These are phyloP conservation scores for Canavalia gladiata DNA, from an alignment of 306 rosid species.

Conservation along the genomic window DNA sequence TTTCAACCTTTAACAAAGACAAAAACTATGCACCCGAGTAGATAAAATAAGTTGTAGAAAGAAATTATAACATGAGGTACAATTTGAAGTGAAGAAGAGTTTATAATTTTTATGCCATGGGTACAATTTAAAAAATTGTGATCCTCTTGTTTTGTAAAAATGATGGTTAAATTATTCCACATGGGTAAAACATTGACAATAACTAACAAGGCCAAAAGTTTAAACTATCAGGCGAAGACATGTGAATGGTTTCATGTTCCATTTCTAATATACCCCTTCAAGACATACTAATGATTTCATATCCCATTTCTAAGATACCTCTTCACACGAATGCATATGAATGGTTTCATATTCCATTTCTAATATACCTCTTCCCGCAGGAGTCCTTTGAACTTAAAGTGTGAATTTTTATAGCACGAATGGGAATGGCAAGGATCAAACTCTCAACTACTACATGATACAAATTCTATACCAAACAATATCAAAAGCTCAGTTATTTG, in stretches of 20 bases:
- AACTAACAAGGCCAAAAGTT: not conserved
- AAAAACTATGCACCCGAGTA: not conserved
- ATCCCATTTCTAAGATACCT: not conserved
- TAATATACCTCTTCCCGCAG: not conserved
- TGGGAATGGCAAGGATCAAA: not conserved
- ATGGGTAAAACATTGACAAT: not conserved
- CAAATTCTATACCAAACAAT: not conserved
- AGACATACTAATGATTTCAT: not conserved
- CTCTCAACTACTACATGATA: not conserved
- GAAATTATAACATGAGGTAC: slow-evolving; percentile 19
- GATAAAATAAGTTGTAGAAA: slow-evolving; percentile 28
- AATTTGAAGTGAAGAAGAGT: not conserved
- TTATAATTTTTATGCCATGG: not conserved
- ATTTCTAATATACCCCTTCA: no score
- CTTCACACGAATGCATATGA: not conserved
- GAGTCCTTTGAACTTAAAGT: not conserved
- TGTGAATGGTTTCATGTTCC: not conserved
- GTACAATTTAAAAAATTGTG: slow-evolving; percentile 26
- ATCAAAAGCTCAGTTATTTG: not conserved
- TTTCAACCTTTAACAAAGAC: not conserved
- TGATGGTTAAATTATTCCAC: slow-evolving; percentile 1
- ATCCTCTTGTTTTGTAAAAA: slow-evolving; percentile 25
- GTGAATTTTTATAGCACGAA: not conserved
- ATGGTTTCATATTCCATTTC: not conserved
- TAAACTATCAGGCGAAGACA: not conserved